These are phyloP conservation scores for Populus pruinosa DNA, from an alignment of 345 rosid species.

Conservation along the genomic window DNA sequence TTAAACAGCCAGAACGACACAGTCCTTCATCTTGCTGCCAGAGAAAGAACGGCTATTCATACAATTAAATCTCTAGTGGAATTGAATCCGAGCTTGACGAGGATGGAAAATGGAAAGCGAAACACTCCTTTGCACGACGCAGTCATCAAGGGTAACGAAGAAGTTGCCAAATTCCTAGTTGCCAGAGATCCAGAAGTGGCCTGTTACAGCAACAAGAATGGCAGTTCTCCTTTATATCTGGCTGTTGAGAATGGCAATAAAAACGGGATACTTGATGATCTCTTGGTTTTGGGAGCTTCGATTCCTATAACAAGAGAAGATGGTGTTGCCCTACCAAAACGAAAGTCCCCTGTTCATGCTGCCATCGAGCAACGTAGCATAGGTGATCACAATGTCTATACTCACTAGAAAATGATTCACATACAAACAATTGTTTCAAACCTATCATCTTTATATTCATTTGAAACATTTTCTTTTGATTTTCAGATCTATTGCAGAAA, in stretches of 20 bases:
- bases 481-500: background rate
- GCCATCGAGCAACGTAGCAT: background rate
- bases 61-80: background rate
- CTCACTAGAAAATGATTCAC: background rate
- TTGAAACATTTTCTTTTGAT: too few relatives aligned
- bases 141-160: background rate
- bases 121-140: background rate
- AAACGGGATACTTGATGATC: background rate
- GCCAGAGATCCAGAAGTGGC: background rate
- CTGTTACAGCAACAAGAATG: background rate
- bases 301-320: rapidly evolving
- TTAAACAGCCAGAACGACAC: background rate
- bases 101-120: background rate
- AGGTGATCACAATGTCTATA: background rate
- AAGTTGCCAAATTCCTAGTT: background rate
- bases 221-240: background rate
- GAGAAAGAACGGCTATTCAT: background rate
- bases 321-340: background rate
- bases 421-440: background rate
- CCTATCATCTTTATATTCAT: background rate
- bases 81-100: background rate
- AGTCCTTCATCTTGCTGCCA: background rate
- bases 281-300: background rate
- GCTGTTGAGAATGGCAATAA: background rate
- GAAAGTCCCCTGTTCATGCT: background rate